These are phyloP conservation scores for Perkinsus marinus DNA, from an alignment of 169 alveolate species.

Conservation along the genomic window DNA sequence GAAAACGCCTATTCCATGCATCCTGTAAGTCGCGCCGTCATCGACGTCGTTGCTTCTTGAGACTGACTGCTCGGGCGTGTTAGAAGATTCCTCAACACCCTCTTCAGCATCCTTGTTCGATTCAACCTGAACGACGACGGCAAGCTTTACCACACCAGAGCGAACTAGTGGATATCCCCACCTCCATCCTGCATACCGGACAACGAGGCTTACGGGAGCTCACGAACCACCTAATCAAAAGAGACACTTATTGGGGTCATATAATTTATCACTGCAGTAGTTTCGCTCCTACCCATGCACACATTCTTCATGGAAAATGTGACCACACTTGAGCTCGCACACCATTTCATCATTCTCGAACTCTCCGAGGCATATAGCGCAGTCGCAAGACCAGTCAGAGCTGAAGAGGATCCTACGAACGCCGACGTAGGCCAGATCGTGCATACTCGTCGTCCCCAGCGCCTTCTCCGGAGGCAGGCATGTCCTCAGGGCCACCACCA, in stretches of 20 bases:
- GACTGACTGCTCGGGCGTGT: not conserved
- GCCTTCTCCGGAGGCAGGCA: not conserved
- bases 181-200: not conserved
- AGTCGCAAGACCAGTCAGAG: not conserved
- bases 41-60: not conserved
- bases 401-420: not conserved
- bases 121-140: not conserved
- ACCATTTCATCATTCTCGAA: too few relatives aligned
- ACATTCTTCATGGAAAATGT: too few relatives aligned
- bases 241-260: too few relatives aligned
- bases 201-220: not conserved
- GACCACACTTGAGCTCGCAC: too few relatives aligned
- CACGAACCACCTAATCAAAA: not conserved
- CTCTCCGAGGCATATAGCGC: too few relatives aligned
- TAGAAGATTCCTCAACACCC: not conserved
- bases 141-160: not conserved
- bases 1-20: not conserved
- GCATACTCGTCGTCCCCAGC: not conserved
- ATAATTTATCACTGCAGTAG: too few relatives aligned
- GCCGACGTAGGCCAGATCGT: too few relatives aligned
- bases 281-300: not conserved
- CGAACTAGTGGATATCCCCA: not conserved
- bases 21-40: not conserved
- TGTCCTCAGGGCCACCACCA: not conserved
- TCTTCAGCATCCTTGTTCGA: not conserved